Evolutionary conservation across 805 yeast genomes (phyloP), one percentile per base, ranked within the genome.

Genomic region (Limtongozyma cylindracea): DNA sequence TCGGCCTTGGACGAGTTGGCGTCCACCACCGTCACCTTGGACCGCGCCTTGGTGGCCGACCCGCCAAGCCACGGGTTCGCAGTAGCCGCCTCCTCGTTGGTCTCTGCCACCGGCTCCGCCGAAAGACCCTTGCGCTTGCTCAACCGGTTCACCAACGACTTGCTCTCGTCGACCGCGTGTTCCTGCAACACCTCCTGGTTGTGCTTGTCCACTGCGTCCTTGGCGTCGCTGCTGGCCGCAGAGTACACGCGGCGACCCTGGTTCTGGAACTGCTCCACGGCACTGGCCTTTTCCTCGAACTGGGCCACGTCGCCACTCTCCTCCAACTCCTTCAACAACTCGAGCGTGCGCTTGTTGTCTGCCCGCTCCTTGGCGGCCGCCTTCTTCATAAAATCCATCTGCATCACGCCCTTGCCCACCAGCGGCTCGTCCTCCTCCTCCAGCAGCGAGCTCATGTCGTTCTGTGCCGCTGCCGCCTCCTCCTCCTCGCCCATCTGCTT

Each of bases 301-400:
- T 31, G 38, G 30, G 59, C 59, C 25, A 77, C 37, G 21, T 51
- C 49, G 27, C 53, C 58, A 19, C 66, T 40, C 16, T 58, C 56
- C 26, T 54, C 52, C 23, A 53, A 43, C 40, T n/a, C 18, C n/a
- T n/a, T n/a, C n/a, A n/a, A n/a, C n/a, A n/a, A n/a, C n/a, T n/a
- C n/a, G n/a, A n/a, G n/a, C n/a, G n/a, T n/a, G n/a, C 11, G 11
- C 11, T 6, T 4, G 8, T 77, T 82, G 19, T 56, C 64, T 24
- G 57, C 54, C 26, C 53, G 58, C 29, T 63, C 61, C 31, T 68
- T 58, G 25, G 66, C 68, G 28, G 71, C 91, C 2, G 96, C 96
- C 27, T 71, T 72, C 31, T 58, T 69, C 96, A 84, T 84, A 43
- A 84, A 84, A 31, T 82, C 91, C 96, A 88, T 88, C 21, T 67